Conservation (phyloP, 108 stramenopile species). For the Bacterosira constricta region DNA sequence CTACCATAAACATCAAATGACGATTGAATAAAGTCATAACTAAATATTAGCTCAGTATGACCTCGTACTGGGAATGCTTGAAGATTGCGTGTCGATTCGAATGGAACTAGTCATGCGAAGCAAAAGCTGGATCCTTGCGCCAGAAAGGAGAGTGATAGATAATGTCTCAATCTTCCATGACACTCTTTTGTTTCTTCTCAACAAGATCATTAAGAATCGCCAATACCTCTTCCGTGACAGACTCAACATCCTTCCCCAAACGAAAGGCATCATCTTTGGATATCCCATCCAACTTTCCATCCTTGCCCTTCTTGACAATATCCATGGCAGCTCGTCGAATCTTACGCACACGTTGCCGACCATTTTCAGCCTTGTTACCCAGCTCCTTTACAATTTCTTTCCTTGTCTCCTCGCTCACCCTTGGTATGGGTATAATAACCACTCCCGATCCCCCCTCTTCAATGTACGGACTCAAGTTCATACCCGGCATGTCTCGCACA, state of each 20-base stretch:
- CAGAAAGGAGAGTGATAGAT: too few species aligned
- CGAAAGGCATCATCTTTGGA: slow-evolving; percentile 91
- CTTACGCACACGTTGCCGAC: slow-evolving; percentile 65
- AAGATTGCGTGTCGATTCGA: too few species aligned
- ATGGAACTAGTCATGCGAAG: too few species aligned
- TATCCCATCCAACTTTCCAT: slow-evolving; percentile 81
- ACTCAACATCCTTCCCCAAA: slow-evolving; percentile 75
- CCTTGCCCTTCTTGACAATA: slow-evolving; percentile 75
- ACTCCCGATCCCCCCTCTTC: slow-evolving; percentile 76
- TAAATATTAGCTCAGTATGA: too few species aligned
- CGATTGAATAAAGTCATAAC: too few species aligned
- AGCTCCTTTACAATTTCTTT: slow-evolving; percentile 75
- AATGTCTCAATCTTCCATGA: slow-evolving; percentile 63
- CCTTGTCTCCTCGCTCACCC: slow-evolving; percentile 71
- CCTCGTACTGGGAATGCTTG: too few species aligned
- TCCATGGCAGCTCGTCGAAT: slow-evolving; percentile 81
- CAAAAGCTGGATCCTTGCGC: too few species aligned
- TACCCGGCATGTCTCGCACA: slow-evolving; percentile 58
- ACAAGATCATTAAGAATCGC: slow-evolving; percentile 63
- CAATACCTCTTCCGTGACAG: slow-evolving; percentile 72
- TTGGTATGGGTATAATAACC: slow-evolving; percentile 79
- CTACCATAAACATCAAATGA: too few species aligned
- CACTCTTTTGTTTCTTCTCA: slow-evolving; percentile 73
- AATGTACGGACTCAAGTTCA: slow-evolving; percentile 80
- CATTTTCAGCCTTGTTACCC: slow-evolving; percentile 69